Evolutionary conservation across 2,329 filamentous ascomycete genomes (phyloP).

Genomic region (Dactylellina haptotyla): DNA sequence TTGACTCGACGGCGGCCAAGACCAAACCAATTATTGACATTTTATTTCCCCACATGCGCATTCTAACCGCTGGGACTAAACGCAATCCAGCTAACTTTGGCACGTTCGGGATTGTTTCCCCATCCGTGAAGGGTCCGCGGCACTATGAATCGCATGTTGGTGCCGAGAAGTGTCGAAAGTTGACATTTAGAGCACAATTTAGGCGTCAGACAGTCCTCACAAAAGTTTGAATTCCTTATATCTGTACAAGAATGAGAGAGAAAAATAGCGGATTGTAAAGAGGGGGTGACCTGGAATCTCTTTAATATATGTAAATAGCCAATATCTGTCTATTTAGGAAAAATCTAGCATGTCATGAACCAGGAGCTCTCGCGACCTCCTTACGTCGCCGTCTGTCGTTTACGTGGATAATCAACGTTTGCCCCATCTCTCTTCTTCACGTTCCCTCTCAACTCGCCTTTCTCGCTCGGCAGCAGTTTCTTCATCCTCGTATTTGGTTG

Average conservation of each 20-base stretch:
- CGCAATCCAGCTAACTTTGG: slow-evolving; percentile 8
- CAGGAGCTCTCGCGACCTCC: slow-evolving; percentile 28
- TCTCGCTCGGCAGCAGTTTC: slow-evolving; percentile 56
- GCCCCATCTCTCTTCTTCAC: slow-evolving; percentile 58
- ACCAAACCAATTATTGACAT: slow-evolving; percentile 21
- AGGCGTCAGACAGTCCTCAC: slow-evolving; percentile 20
- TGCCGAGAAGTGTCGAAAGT: slow-evolving; percentile 21
- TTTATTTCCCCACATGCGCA: slow-evolving; percentile 40
- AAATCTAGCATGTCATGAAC: slow-evolving; percentile 29
- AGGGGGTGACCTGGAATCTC: slow-evolving; percentile 11
- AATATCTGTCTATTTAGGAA: slow-evolving; percentile 53
- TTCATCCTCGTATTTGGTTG: slow-evolving; percentile 58
- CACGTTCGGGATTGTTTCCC: slow-evolving; percentile 21
- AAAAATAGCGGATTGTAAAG: slow-evolving; percentile 11
- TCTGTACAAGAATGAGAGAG: slow-evolving; percentile 26
- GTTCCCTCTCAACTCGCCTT: slow-evolving; percentile 57
- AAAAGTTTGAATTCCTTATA: slow-evolving; percentile 29
- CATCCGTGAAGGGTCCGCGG: slow-evolving; percentile 7
- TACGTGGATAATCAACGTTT: slow-evolving; percentile 42
- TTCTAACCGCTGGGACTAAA: slow-evolving; percentile 6
- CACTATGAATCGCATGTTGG: neutral
- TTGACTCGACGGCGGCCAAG: slow-evolving; percentile 12
- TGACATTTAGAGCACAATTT: slow-evolving; percentile 28
- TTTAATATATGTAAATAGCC: slow-evolving; percentile 53
- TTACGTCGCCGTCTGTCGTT: slow-evolving; percentile 12